These are phyloP conservation scores for Leccinum subrobustum DNA, from an alignment of 1,284 basidiomycete genomes.

Conservation along the genomic window DNA sequence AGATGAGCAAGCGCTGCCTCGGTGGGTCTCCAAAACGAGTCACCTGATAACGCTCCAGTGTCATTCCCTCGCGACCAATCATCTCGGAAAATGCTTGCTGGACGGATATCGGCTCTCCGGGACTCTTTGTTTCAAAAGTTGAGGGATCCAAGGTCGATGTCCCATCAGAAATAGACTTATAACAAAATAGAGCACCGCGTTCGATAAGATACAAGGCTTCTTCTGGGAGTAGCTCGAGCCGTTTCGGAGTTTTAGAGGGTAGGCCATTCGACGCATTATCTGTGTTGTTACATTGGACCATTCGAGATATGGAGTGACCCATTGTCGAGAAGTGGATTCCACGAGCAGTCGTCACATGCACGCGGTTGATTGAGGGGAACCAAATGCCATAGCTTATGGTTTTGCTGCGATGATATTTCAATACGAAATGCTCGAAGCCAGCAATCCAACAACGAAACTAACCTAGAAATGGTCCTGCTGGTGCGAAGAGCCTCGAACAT, in stretches of 20 bases:
- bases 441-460: slow-evolving; percentile 14
- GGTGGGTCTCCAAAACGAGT: slow-evolving; percentile 18
- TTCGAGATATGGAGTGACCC: slow-evolving; percentile 67
- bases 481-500: slow-evolving; percentile 82
- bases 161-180: slow-evolving; percentile 45
- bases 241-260: slow-evolving; percentile 47
- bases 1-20: slow-evolving; percentile 4
- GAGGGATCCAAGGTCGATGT: slow-evolving; percentile 27
- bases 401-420: slow-evolving; percentile 51
- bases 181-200: slow-evolving; percentile 83
- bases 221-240: slow-evolving; percentile 88
- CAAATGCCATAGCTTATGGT: slow-evolving; percentile 73
- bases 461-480: slow-evolving; percentile 75
- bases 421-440: not conserved
- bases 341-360: slow-evolving; percentile 65
- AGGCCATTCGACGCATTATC: slow-evolving; percentile 24
- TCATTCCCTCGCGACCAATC: slow-evolving; percentile 76
- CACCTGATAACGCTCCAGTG: slow-evolving; percentile 86
- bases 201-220: slow-evolving; percentile 93
- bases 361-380: slow-evolving; percentile 61
- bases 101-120: slow-evolving; percentile 80
- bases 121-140: slow-evolving; percentile 39
- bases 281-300: not conserved
- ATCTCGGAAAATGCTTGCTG: slow-evolving; percentile 87
- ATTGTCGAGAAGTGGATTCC: slow-evolving; percentile 79